Base-by-base conservation (phyloP, 2,329 filamentous ascomycete genomes). In the Colletotrichum spaethianum region DNA sequence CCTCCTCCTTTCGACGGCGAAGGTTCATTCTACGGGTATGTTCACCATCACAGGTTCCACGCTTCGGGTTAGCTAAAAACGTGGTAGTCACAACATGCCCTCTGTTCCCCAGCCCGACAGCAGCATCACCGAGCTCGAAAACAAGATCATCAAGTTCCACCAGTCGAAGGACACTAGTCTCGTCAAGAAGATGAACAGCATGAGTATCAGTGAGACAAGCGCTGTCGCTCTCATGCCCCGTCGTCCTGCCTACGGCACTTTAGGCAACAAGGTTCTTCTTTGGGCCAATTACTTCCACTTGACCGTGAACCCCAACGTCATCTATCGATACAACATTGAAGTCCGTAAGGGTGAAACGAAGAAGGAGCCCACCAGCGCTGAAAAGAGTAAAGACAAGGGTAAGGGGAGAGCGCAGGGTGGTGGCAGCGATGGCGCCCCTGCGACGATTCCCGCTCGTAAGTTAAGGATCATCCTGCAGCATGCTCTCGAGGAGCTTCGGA, bases 261-360 rank as follows among this genome's bases (percentile, higher is more conserved):
- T 74, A 6, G 89, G 88, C 4, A 78, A 57, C 1, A 55, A 77
- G 0, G 83, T 88, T 2, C 75, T 80, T 1, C 79, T 90, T 0
- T 90, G 87, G 86, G 81, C 87, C 5, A 90, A 91, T 77, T 90
- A 87, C 74, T 90, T 88, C 75, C 79, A 79, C 1, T 69, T 90
- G 59, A 76, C 81, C 8, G 74, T 86, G 9, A 81, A 82, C 50
- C 75, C 79, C 0, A 75, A 80, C 1, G 70, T 74, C 0, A 70
- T 89, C 5, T 85, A 82, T 76, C 86, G 83, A 68, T 90, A 90
- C 76, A 81, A 80, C 3, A 71, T 90, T 12, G 78, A 82, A 1
- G 82, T 85, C 14, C 75, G 72, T 1, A 77, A 68, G 56, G 57
- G 65, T 23, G 61, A 62, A 36, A 7, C 38, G 2, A 73, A 70